Percentiles rank a stretch among this genome's conserved stretches.
Evolutionary conservation across 148 eudicot species (phyloP).

Genomic region (Drosera capensis): DNA sequence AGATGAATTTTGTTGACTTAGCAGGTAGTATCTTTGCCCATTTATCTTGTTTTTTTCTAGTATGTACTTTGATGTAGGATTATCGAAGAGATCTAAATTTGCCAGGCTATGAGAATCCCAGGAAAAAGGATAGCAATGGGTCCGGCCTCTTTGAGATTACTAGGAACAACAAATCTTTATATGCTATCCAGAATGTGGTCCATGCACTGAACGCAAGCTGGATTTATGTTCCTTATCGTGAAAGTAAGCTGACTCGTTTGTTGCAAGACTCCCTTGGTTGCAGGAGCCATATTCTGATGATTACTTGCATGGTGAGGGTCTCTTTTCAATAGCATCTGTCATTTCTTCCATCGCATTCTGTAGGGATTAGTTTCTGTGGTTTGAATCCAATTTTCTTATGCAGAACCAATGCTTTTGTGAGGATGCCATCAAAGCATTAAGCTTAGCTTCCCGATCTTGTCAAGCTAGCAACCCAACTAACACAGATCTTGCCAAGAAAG

Average conservation of each 20-base stretch:
- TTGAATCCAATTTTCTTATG: slow-evolving; percentile 4
- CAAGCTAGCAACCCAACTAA: slow-evolving; percentile 28
- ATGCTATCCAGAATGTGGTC: slow-evolving; percentile 61
- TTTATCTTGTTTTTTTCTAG: background rate
- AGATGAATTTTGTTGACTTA: slow-evolving; percentile 79
- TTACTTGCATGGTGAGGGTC: slow-evolving; percentile 57
- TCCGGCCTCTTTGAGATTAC: slow-evolving; percentile 29
- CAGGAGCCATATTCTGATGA: slow-evolving; percentile 34
- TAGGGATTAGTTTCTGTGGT: background rate
- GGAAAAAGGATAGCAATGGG: slow-evolving; percentile 40
- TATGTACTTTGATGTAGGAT: background rate
- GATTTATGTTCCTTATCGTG: slow-evolving; percentile 68
- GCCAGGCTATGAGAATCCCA: slow-evolving; percentile 69
- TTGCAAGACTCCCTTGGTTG: slow-evolving; percentile 81
- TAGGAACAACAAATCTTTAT: slow-evolving; percentile 50
- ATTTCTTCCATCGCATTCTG: background rate
- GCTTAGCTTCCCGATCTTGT: slow-evolving; percentile 62
- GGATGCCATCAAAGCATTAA: slow-evolving; percentile 50
- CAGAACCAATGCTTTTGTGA: slow-evolving; percentile 56
- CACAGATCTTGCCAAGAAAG: slow-evolving; percentile 23
- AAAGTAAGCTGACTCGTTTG: slow-evolving; percentile 64
- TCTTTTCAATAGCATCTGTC: background rate
- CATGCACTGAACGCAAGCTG: slow-evolving; percentile 62
- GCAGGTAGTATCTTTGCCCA: slow-evolving; percentile 46
- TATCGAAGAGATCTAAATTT: slow-evolving; percentile 2